These are phyloP conservation scores for Cordyceps sp. DNA, from an alignment of 2,329 filamentous ascomycete species.

Conservation along the genomic window DNA sequence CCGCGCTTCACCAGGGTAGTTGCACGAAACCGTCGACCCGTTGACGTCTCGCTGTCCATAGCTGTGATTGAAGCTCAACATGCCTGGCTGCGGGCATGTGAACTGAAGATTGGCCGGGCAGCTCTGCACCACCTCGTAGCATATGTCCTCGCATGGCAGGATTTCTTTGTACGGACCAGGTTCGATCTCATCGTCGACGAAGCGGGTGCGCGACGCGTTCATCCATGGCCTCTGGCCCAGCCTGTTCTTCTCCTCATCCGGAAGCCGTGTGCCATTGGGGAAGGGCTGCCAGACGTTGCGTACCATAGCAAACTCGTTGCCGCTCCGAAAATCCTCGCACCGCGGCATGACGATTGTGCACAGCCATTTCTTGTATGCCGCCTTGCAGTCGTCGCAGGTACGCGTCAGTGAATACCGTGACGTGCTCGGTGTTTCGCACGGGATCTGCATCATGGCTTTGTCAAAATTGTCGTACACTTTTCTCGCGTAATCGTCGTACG, in stretches of 20 bases:
- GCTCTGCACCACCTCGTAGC: slow-evolving; percentile 68
- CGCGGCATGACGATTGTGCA: slow-evolving; percentile 86
- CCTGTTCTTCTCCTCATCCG: slow-evolving; percentile 14
- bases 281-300: slow-evolving; percentile 60
- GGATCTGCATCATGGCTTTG: slow-evolving; percentile 67
- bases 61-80: slow-evolving; percentile 16
- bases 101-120: slow-evolving; percentile 70
- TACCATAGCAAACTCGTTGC: slow-evolving; percentile 22
- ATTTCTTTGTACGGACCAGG: slow-evolving; percentile 93
- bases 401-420: slow-evolving; percentile 69
- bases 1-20: slow-evolving; percentile 19
- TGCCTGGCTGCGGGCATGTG: slow-evolving; percentile 42
- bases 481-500: slow-evolving; percentile 65
- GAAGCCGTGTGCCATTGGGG: slow-evolving; percentile 45
- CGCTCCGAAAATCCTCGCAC: slow-evolving; percentile 64
- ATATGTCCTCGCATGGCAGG: slow-evolving; percentile 74
- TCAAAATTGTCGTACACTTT: slow-evolving; percentile 61
- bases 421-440: slow-evolving; percentile 61
- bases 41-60: slow-evolving; percentile 14
- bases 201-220: slow-evolving; percentile 45
- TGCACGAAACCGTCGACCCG: slow-evolving; percentile 15
- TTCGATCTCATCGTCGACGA: slow-evolving; percentile 54
- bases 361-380: slow-evolving; percentile 85
- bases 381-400: slow-evolving; percentile 57
- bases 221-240: slow-evolving; percentile 9